Conservation (phyloP, 2,329 filamentous ascomycete genomes). For the Talaromyces sp. region DNA sequence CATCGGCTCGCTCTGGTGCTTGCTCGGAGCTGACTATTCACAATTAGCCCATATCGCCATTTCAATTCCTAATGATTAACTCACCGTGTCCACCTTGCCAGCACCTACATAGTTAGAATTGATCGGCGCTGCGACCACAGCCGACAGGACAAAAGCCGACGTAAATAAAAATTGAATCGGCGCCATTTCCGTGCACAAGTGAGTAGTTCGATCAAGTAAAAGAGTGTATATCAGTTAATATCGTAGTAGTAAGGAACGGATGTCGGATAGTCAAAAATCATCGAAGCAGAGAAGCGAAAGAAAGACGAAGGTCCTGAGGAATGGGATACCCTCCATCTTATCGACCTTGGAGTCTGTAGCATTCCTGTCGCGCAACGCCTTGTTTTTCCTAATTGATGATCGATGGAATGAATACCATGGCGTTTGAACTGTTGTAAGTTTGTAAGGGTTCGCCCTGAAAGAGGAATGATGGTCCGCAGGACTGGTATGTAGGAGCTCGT, state of each 20-base stretch:
- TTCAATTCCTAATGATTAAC: background rate
- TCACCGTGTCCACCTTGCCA: constrained; percentile 5
- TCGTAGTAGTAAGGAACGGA: background rate
- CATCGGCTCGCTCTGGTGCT: constrained; percentile 16
- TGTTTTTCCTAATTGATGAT: background rate
- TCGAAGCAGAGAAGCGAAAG: background rate
- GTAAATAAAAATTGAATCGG: constrained; percentile 12
- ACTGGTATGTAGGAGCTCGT: constrained; percentile 13
- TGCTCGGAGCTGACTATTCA: background rate
- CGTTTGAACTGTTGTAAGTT: background rate
- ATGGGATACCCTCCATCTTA: constrained; percentile 7
- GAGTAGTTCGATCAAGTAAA: constrained; percentile 2
- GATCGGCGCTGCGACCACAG: constrained; percentile 12
- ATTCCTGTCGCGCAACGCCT: constrained; percentile 2
- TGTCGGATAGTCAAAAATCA: background rate
- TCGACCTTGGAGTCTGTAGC: background rate
- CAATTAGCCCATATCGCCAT: background rate
- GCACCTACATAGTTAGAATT: background rate
- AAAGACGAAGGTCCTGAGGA: background rate
- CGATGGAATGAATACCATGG: background rate
- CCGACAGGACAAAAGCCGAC: constrained; percentile 11
- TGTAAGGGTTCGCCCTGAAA: constrained; percentile 15
- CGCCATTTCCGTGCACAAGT: constrained; percentile 11
- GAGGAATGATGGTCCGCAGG: constrained; percentile 15
- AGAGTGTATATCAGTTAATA: constrained; percentile 13